Evolutionary conservation across 257 asterid species (phyloP), one percentile per base, ranked within the genome.

Genomic region (Solanum peruvianum): DNA sequence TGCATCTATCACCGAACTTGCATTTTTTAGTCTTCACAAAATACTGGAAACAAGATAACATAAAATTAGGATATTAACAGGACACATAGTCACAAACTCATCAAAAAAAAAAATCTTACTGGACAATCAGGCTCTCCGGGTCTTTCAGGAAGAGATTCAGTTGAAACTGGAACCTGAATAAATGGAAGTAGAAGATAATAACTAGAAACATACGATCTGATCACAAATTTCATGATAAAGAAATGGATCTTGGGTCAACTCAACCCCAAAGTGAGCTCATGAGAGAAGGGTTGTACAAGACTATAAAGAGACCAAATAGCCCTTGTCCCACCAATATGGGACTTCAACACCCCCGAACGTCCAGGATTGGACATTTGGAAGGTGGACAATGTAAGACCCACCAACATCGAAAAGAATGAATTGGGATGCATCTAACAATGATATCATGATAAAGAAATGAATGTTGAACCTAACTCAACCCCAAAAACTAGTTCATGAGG

Each of bases 121-220:
- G 99, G 99, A 92, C 99, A 97, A 91, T 97, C 98, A 33, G 98
- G 95, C 92, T 91, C 95, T 86, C 96, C 96, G 47, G 96, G 96
- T 92, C 98, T 92, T 90, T 94, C 98, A 39, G 99, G 99, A 88
- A 94, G 98, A 90, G 91, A 39, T 88, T 97, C 98, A 76, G 90
- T 91, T 39, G 92, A 91, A 69, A 91, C 90, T 10, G 94, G 98
- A 77, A 97, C 98, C 99, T 97, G 89, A 90, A 92, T 87, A 70
- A 25, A 90, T 47, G 87, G 85, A 89, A 86, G 49, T 33, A 58
- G 82, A 86, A 73, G 73, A 78, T 72, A 60, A 44, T 23, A 81
- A 66, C 67, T 49, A 31, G 44, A 29, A 81, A 49, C 45, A 49
- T 52, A 45, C 2, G 27, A 81, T 31, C 47, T 81, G 70, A 31